Base-by-base conservation (phyloP, 139 green algal species). In the Coelastrella sp. region DNA sequence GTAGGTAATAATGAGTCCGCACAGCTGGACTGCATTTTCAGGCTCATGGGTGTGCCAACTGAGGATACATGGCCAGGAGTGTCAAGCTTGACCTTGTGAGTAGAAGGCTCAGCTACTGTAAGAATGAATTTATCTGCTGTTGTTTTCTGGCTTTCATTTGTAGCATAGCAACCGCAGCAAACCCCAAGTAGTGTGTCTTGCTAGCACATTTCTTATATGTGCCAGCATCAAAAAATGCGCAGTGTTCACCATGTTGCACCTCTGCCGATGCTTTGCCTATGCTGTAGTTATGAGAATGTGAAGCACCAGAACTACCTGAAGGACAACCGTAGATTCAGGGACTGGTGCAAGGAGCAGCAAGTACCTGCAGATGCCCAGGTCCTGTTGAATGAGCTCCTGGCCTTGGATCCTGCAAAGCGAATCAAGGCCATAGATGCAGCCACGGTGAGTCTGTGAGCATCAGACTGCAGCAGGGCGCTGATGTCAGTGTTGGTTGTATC, bases 21-120 rank as follows among this genome's bases (percentile, higher is more conserved):
- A 43, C 94, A 98, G 91, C 68, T 98, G 64, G 88, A 97, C 59
- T 93, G 89, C 62, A 99, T 99, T 68, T 97, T 96, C 79, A 53
- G 90, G 27, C 83, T 98, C 5, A 90, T 98, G 85, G 98, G 98
- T 11, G 89, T 86, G 5, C 97, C 97, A 30, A 94, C 79, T 4
- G 91, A 98, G 83, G 27, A 88, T 2, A 93, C 74, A 27, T 95
- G 92, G 92, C 90, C 90, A 6, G 91, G 87, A 2, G 73, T 93
- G 17, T 40, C 77, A 48, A 17, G 77, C 59, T 53, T 88, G 38
- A 15, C 35, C 9, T 89, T 89, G 79, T 88, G 62, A 85, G 82
- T 76, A 27, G n/a, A n/a, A n/a, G n/a, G n/a, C n/a, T n/a, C n/a
- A n/a, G n/a, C n/a, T n/a, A n/a, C n/a, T n/a, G n/a, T n/a, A n/a